Evolutionary conservation across 2,329 filamentous ascomycete genomes (phyloP), one percentile per base, ranked within the genome.

Genomic region (Fusarium neocosmosporiellum): DNA sequence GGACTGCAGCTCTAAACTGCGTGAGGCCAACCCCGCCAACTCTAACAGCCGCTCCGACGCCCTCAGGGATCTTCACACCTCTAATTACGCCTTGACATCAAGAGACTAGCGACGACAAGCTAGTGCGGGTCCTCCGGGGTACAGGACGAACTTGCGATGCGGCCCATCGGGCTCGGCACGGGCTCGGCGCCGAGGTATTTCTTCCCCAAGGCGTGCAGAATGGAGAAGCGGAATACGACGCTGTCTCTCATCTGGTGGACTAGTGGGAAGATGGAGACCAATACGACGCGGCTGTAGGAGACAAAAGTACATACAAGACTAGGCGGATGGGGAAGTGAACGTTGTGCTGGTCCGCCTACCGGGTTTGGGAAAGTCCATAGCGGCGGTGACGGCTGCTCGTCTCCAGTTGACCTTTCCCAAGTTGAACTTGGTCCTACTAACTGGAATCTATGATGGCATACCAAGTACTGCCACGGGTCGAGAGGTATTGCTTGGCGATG

Each of bases 371-470:
- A 81, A 75, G 46, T 69, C 39, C 22, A 77, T 29, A 34, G 77
- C 80, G 0, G 77, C 80, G 0, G 48, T 53, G 2, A 68, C 77
- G 0, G 75, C 80, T 0, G 66, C 76, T 1, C 74, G 72, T 27
- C 60, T 84, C 7, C 74, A 78, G 0, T 72, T 70, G 1, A 84
- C 81, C 65, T 85, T 81, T 50, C 58, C 65, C 0, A 57, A 69
- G 7, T 65, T 86, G 9, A 77, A 71, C 24, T 65, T 84, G 0
- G 80, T 73, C 2, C 43, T 85, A 0, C 53, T 85, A 1, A 79
- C 82, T 6, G 84, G 83, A 1, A 74, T 85, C 11, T 85, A 82
- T 63, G 84, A 83, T 7, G 83, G 79, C 11, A 72, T 81, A 4
- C 81, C 82, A 1, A 54, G 53, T 14, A 59, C 61, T 4, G 9